These are phyloP conservation scores for Trichosporon inkin DNA, from an alignment of 1,284 basidiomycete species.

Conservation along the genomic window DNA sequence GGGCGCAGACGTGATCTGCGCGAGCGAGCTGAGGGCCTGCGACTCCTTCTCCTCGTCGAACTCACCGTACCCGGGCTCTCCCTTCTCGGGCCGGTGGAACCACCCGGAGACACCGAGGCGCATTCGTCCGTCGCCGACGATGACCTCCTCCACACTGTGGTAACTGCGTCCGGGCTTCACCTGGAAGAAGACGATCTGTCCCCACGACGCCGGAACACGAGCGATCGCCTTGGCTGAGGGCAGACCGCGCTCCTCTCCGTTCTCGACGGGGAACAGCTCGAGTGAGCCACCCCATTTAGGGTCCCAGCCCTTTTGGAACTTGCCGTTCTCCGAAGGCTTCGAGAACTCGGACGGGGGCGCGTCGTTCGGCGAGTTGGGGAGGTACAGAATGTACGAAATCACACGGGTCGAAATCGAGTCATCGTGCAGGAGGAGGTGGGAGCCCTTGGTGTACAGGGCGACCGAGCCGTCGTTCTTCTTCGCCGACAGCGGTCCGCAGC, in stretches of 20 bases:
- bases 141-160: slow-evolving; percentile 95
- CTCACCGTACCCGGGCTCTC: slow-evolving; percentile 77
- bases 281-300: slow-evolving; percentile 88
- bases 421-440: slow-evolving; percentile 95
- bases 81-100: slow-evolving; percentile 89
- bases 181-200: slow-evolving; percentile 94
- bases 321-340: slow-evolving; percentile 34
- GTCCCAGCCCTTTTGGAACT: slow-evolving; percentile 58
- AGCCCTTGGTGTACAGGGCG: slow-evolving; percentile 80
- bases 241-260: slow-evolving; percentile 47
- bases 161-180: slow-evolving; percentile 76
- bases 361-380: slow-evolving; percentile 73
- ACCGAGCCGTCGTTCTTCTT: slow-evolving; percentile 94
- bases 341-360: slow-evolving; percentile 44
- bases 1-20: slow-evolving; percentile 58
- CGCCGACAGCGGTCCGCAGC: slow-evolving; percentile 85
- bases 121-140: slow-evolving; percentile 69
- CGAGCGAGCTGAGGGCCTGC: slow-evolving; percentile 55
- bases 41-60: slow-evolving; percentile 65
- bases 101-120: slow-evolving; percentile 90
- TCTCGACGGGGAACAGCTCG: slow-evolving; percentile 76
- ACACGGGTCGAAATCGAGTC: slow-evolving; percentile 94
- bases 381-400: slow-evolving; percentile 95
- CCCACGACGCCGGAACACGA: slow-evolving; percentile 65
- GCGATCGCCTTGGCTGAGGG: slow-evolving; percentile 40